These are phyloP conservation scores for Kwoniella mangroviensis DNA, from an alignment of 768 basidiomycete genomes.

Conservation along the genomic window DNA sequence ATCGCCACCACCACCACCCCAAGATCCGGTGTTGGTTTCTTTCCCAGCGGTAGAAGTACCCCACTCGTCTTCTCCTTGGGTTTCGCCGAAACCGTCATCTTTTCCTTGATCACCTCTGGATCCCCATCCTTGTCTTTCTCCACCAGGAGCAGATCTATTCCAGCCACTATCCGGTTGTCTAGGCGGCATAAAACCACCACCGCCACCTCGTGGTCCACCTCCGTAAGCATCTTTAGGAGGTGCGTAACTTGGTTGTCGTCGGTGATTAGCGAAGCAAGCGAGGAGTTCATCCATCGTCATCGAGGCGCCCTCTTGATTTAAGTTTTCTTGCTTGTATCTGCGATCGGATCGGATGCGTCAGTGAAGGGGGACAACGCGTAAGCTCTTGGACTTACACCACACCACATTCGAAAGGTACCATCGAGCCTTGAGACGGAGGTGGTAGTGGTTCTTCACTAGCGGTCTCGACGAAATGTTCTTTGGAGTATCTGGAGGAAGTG, in stretches of 20 bases:
- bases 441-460: no score
- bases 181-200: neutral
- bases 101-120: neutral
- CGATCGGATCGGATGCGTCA: neutral
- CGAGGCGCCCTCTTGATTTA: neutral
- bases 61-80: neutral
- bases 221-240: neutral
- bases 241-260: neutral
- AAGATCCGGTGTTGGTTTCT: neutral
- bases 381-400: constrained; percentile 11
- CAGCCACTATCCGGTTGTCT: constrained; percentile 9
- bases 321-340: constrained; percentile 13
- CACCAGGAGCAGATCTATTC: neutral
- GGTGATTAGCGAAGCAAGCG: constrained; percentile 9
- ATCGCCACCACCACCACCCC: neutral
- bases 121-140: constrained; percentile 2
- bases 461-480: no score
- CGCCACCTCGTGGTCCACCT: neutral
- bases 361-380: neutral
- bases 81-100: neutral
- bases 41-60: neutral
- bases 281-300: constrained; percentile 26
- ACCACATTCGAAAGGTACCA: neutral
- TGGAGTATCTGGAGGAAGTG: no score
- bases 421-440: neutral